phyloP scores from a whole-genome alignment of 805 yeast genomes.

The Kodamaea kakaduensis region DNA sequence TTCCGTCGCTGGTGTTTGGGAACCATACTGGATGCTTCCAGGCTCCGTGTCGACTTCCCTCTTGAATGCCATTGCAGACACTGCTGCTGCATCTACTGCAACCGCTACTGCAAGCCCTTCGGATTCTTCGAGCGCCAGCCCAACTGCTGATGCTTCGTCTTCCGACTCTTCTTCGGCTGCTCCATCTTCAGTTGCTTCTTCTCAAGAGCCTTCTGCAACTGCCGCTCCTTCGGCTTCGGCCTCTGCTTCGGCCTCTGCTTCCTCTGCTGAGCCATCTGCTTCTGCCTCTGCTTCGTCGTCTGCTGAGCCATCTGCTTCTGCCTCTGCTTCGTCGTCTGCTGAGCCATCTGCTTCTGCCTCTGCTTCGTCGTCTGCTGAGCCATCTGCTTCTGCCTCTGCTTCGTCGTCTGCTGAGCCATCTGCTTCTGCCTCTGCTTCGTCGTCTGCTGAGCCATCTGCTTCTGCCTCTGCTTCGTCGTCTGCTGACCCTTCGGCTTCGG shows the following conservation, averaged over 20 bases:
- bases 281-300: not conserved
- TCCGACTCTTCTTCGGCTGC: slow-evolving; percentile 3
- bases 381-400: not conserved
- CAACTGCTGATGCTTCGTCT: slow-evolving; percentile 2
- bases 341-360: slow-evolving; percentile 45
- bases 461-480: slow-evolving; percentile 5
- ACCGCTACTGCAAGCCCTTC: slow-evolving; percentile 12
- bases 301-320: not conserved
- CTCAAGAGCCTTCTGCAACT: slow-evolving; percentile 2
- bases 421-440: slow-evolving; percentile 43
- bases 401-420: slow-evolving; percentile 35
- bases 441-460: slow-evolving; percentile 1
- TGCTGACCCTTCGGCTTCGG: not conserved
- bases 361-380: slow-evolving; percentile 13
- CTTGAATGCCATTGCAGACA: slow-evolving; percentile 21
- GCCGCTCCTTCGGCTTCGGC: slow-evolving; percentile 4
- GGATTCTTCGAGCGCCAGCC: slow-evolving; percentile 6
- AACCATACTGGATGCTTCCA: slow-evolving; percentile 31
- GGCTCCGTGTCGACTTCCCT: slow-evolving; percentile 22
- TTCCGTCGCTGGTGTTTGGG: slow-evolving; percentile 30
- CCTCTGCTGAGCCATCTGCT: slow-evolving; percentile 1
- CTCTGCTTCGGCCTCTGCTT: slow-evolving; percentile 7
- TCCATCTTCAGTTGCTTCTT: slow-evolving; percentile 1
- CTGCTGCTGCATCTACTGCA: slow-evolving; percentile 4
- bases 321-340: slow-evolving; percentile 18